phyloP scores from a whole-genome alignment of 495 filamentous ascomycete genomes.

The Rhizodiscina lignyota region DNA sequence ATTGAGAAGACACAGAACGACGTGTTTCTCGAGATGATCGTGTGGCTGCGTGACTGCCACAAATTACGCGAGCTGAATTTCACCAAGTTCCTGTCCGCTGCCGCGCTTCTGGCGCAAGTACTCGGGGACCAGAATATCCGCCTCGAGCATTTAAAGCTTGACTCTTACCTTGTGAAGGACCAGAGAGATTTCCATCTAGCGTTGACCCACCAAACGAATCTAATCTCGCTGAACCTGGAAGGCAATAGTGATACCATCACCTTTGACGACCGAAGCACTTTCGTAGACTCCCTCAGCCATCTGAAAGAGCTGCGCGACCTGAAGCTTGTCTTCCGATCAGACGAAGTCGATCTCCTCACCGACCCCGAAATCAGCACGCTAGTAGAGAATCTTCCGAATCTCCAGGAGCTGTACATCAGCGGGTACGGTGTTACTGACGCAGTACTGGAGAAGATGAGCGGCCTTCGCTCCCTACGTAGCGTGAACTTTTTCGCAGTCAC shows the following conservation, averaged over 20 bases:
- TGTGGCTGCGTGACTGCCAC: conserved; percentile 39
- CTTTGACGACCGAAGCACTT: conserved; percentile 28
- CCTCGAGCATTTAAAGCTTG: conserved; percentile 30
- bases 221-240: conserved; percentile 29
- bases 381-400: conserved; percentile 26
- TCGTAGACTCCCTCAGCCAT: conserved; percentile 30
- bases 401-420: conserved; percentile 39
- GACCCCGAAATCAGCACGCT: conserved; percentile 34
- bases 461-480: conserved; percentile 14
- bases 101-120: conserved; percentile 34
- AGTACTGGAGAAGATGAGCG: conserved; percentile 25
- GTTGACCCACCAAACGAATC: conserved; percentile 27
- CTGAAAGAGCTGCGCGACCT: conserved; percentile 33
- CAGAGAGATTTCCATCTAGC: conserved; percentile 35
- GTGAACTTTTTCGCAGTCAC: conserved; percentile 21
- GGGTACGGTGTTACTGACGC: conserved; percentile 37
- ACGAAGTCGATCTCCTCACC: conserved; percentile 34
- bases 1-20: conserved; percentile 30
- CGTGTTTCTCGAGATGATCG: conserved; percentile 31
- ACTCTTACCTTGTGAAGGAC: conserved; percentile 27
- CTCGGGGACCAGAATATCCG: conserved; percentile 32
- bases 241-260: conserved; percentile 32
- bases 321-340: conserved; percentile 34
- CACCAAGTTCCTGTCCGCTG: conserved; percentile 29
- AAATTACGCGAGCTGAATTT: conserved; percentile 34